Evolutionary conservation across 1,284 basidiomycete genomes (phyloP), one percentile per base, ranked within the genome.

Genomic region (Chondrostereum purpureum): DNA sequence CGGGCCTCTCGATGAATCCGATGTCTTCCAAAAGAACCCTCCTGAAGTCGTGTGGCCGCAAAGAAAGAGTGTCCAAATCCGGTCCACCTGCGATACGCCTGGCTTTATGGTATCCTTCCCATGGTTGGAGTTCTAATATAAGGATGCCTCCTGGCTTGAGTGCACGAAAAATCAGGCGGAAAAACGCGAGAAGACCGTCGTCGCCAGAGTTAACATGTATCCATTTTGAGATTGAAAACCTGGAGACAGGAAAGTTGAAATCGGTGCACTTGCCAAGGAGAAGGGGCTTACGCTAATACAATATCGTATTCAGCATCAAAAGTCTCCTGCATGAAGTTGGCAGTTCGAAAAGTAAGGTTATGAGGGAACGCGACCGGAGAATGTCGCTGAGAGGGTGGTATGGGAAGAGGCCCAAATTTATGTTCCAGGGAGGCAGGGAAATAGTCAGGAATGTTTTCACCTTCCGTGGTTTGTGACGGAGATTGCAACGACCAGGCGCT

Each of bases 211-310:
- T 82, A 2, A 92, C 66, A 60, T 92, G 88, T 19, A 92, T 87
- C 88, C 89, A 92, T 61, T 91, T 92, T 0, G 87, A 78, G 37
- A 92, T 65, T 0, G 88, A 92, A 50, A 92, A 80, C 1, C 88
- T 91, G 53, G 2, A 45, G 4, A 43, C 27, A 8, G 18, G 23
- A 39, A 8, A 8, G 17, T 24, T 13, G 21, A 27, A 18, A 19
- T n/a, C 40, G 46, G 37, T 22, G 11, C 37, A 17, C 23, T 31
- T 36, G 8, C 21, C 37, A 21, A 22, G 13, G 31, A 45, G 18
- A 33, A 24, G 14, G 16, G 10, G 66, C 83, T 51, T 55, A 90
- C 88, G 79, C 88, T 35, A 90, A 49, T 18, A 91, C 74, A 24
- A 88, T 72, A 53, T 88, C 78, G 55, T 89, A 31, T 31, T 31